Base-by-base conservation (phyloP, 2,329 filamentous ascomycete genomes). In the Gliomastix tumulicola region DNA sequence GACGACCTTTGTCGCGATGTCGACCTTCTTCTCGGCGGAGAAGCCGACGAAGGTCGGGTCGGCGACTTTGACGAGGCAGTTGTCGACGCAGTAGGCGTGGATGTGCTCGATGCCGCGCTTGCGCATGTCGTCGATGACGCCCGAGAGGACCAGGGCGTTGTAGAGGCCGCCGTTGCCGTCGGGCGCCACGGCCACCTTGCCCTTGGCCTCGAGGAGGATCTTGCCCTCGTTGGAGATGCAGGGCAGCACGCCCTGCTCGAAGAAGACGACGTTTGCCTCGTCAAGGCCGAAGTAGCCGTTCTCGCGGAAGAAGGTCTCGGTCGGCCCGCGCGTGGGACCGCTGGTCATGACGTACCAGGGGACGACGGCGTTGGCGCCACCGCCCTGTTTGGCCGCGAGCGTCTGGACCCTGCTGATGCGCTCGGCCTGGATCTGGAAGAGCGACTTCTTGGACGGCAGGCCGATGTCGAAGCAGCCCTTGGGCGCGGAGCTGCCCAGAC, bases 261-360 rank as follows among this genome's bases (percentile, higher is more conserved):
- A 98, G 61, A 97, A 85, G 48, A 83, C 65, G 42, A 98, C 83
- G 55, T 98, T 92, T 59, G 84, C 79, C 63, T 85, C 76, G 48
- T 82, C 74, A 41, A 98, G 67, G 6, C 92, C 92, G 60, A 98
- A 98, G 71, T 88, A 97, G 40, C 78, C 76, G 69, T 97, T 74
- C 62, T 94, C 74, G 58, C 84, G 68, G 63, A 98, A 97, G 70
- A 92, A 98, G 43, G 84, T 71, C 69, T 95, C 85, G n/a, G 92
- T 98, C 28, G 89, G 87, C 43, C 79, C 79, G 48, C 89, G 79
- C 7, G 92, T 98, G 32, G 92, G 92, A 5, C 92, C 92, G 53
- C 88, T 95, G 52, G 92, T 98, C 92, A 98, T 98, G 62, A 98
- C 88, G 66, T 98, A 98, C 92, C 92, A 98, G 11, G 92, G 92